These are phyloP conservation scores for Blastobotrys illinoisensis DNA, from an alignment of 1,139 yeast species.

Conservation along the genomic window DNA sequence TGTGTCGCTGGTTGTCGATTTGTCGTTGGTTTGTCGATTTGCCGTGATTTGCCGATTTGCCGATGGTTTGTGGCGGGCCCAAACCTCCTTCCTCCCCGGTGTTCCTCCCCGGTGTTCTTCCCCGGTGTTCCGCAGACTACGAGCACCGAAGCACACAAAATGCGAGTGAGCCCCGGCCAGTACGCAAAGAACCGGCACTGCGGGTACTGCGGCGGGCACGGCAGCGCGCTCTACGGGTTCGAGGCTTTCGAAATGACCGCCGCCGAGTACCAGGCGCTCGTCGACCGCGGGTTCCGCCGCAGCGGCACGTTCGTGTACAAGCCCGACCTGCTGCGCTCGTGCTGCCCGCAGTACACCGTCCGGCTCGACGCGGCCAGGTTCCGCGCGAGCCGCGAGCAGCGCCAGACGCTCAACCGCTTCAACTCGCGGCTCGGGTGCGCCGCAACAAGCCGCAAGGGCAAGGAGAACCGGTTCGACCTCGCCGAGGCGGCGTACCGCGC, in stretches of 20 bases:
- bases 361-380: conserved; percentile 49
- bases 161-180: conserved; percentile 14
- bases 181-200: conserved; percentile 37
- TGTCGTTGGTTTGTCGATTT: too few species aligned
- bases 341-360: conserved; percentile 82
- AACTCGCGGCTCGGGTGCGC: conserved; percentile 36
- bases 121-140: too few species aligned
- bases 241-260: conserved; percentile 45
- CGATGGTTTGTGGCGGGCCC: too few species aligned
- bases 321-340: conserved; percentile 63
- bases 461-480: conserved; percentile 32
- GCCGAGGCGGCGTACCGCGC: conserved; percentile 17
- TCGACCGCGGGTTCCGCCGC: conserved; percentile 72
- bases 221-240: conserved; percentile 39
- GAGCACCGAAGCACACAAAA: not conserved
- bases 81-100: too few species aligned
- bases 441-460: conserved; percentile 19
- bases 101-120: too few species aligned
- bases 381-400: conserved; percentile 56
- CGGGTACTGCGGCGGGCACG: conserved; percentile 46
- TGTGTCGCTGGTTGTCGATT: too few species aligned
- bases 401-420: conserved; percentile 61
- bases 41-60: too few species aligned
- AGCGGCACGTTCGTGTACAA: conserved; percentile 72
- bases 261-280: conserved; percentile 52